Evolutionary conservation across 2,329 filamentous ascomycete species (phyloP), one percentile per base, ranked within the genome.

Genomic region (Verticillium alfalfae): DNA sequence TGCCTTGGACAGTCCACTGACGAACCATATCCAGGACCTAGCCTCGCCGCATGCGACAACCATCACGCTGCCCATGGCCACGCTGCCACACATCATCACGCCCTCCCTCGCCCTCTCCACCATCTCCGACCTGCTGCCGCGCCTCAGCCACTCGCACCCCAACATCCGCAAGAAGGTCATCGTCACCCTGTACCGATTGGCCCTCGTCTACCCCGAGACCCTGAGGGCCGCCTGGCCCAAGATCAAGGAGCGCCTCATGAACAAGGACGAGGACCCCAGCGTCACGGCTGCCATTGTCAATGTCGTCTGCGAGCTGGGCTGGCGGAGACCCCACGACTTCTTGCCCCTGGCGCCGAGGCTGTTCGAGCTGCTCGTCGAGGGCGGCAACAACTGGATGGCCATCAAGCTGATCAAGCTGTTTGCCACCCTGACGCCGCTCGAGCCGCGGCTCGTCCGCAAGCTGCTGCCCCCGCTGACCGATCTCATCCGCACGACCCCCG

Each of bases 381-480:
- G 93, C 61, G 90, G 90, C 41, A 98, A 99, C 76, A 99, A 99
- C 75, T 99, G 95, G 95, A 98, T 99, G 94, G 93, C 93, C 63
- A 99, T 99, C 73, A 99, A 99, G 74, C 86, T 99, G 65, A 98
- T 99, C 74, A 99, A 99, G 77, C 84, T 99, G 65, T 99, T 99
- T 82, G 94, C 95, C 54, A 96, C 92, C 1, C 79, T 99, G 64
- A 98, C 93, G 2, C 95, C 95, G 0, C 78, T 98, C 37, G 95
- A 99, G 72, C 94, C 95, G 15, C 87, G 95, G 61, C 81, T 99
- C 9, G 90, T 97, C 58, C 92, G 91, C 72, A 99, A 99, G 74
- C 80, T 99, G 16, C 79, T 98, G 36, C 92, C 94, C 8, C 95
- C 95, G 16, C 79, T 99, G 64, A 97, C 93, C 1, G 92, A 91